These are phyloP conservation scores for Candida neerlandica DNA, from an alignment of 1,139 yeast genomes.

Conservation along the genomic window DNA sequence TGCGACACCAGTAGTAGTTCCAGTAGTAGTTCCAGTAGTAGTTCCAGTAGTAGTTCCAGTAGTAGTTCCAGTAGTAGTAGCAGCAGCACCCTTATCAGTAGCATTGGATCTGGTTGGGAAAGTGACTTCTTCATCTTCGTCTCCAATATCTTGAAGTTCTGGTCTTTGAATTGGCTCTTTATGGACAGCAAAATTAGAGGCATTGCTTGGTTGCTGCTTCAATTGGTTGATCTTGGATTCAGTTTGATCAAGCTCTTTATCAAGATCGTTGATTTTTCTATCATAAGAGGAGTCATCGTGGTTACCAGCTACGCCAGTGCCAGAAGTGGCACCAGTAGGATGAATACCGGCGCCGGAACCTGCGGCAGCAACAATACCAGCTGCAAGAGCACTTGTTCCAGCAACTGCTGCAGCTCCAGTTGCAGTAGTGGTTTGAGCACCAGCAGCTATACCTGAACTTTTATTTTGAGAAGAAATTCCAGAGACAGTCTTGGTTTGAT, in stretches of 20 bases:
- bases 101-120: not conserved
- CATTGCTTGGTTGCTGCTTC: conserved; percentile 16
- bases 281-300: conserved; percentile 10
- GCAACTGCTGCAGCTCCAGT: conserved; percentile 1
- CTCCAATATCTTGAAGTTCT: conserved; percentile 12
- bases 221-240: conserved; percentile 12
- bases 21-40: not conserved
- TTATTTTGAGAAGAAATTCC: conserved; percentile 5
- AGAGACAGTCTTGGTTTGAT: conserved; percentile 4
- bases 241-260: conserved; percentile 13
- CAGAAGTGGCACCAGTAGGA: not conserved
- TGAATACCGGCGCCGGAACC: conserved; percentile 5
- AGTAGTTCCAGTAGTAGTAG: conserved; percentile 5
- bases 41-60: conserved; percentile 16
- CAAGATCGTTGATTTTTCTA: conserved; percentile 15
- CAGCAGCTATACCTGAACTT: conserved; percentile 8
- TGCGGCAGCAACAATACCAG: not conserved
- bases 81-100: conserved; percentile 18
- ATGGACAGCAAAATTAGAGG: conserved; percentile 21
- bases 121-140: conserved; percentile 9
- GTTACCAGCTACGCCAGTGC: not conserved
- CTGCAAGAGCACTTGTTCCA: not conserved
- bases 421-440: not conserved
- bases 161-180: conserved; percentile 19
- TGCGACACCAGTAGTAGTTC: conserved; percentile 13